phyloP scores from a whole-genome alignment of 2,329 filamentous ascomycete genomes.

The Trichophyton schoenleinii region DNA sequence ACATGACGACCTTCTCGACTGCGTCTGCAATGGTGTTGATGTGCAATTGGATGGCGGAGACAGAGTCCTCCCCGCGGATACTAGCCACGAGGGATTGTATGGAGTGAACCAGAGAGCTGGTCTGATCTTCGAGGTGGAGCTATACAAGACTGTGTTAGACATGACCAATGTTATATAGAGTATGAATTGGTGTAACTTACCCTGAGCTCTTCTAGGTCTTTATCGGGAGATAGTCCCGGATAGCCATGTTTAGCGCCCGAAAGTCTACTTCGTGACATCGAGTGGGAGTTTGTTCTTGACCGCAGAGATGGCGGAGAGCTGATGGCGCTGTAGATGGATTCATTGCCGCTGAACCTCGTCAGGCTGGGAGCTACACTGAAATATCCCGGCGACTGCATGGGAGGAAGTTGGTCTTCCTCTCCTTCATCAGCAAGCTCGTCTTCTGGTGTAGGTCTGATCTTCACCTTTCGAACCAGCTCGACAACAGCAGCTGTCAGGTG shows the following conservation, averaged over 20 bases:
- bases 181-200: constrained; percentile 26
- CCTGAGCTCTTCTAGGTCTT: constrained; percentile 49
- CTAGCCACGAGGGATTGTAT: constrained; percentile 69
- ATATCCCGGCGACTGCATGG: constrained; percentile 56
- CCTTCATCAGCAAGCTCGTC: constrained; percentile 62
- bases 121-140: constrained; percentile 74
- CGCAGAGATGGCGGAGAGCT: constrained; percentile 48
- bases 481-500: constrained; percentile 78
- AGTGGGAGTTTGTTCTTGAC: constrained; percentile 23
- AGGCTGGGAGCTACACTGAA: constrained; percentile 46
- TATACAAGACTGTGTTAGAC: constrained; percentile 19
- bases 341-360: constrained; percentile 47
- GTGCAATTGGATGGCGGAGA: constrained; percentile 54
- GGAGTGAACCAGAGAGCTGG: constrained; percentile 61
- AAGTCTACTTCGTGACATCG: constrained; percentile 21
- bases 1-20: constrained; percentile 56
- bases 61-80: constrained; percentile 52
- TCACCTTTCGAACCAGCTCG: constrained; percentile 70
- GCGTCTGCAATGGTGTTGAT: constrained; percentile 58
- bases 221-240: constrained; percentile 31
- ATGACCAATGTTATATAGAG: not conserved
- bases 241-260: constrained; percentile 26
- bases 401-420: constrained; percentile 48
- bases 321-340: constrained; percentile 62
- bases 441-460: constrained; percentile 63